phyloP scores from a whole-genome alignment of 345 rosid genomes.

The Chamaenerion angustifolium region DNA sequence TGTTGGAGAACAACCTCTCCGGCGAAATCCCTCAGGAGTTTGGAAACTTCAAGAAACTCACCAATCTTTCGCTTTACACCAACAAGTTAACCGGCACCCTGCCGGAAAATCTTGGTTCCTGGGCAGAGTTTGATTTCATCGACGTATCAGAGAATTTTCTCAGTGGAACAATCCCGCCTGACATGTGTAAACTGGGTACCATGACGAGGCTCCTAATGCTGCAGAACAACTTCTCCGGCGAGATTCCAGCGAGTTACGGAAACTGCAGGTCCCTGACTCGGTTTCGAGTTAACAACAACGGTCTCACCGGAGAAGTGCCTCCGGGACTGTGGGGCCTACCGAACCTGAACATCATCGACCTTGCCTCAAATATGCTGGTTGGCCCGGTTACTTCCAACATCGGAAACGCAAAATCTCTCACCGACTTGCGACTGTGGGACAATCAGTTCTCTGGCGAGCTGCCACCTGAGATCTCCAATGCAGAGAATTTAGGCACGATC shows the following conservation, averaged over 20 bases:
- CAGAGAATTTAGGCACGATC: constrained; percentile 25
- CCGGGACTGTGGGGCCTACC: constrained; percentile 83
- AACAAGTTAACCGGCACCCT: constrained; percentile 59
- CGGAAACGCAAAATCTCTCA: constrained; percentile 37
- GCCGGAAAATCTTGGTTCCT: constrained; percentile 58
- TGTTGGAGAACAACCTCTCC: constrained; percentile 33
- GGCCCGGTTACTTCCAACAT: constrained; percentile 52
- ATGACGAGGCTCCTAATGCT: constrained; percentile 55
- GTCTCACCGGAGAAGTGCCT: constrained; percentile 56
- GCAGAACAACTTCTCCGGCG: constrained; percentile 61
- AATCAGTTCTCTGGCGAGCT: constrained; percentile 60
- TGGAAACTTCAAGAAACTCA: constrained; percentile 48
- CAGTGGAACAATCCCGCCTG: constrained; percentile 66
- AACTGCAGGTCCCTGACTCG: constrained; percentile 43
- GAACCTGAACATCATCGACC: constrained; percentile 39
- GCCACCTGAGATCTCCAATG: constrained; percentile 50
- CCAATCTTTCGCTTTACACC: constrained; percentile 52
- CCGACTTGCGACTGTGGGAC: constrained; percentile 26
- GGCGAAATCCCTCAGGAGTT: constrained; percentile 70
- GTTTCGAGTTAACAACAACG: constrained; percentile 62
- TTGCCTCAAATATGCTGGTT: constrained; percentile 37
- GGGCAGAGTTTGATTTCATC: constrained; percentile 53
- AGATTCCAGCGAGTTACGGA: constrained; percentile 53
- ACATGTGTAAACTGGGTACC: constrained; percentile 75
- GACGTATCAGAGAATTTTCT: constrained; percentile 72